Evolutionary conservation across 352 stramenopile species (phyloP), one percentile per base, ranked within the genome.

Genomic region (Phytophthora citricola): DNA sequence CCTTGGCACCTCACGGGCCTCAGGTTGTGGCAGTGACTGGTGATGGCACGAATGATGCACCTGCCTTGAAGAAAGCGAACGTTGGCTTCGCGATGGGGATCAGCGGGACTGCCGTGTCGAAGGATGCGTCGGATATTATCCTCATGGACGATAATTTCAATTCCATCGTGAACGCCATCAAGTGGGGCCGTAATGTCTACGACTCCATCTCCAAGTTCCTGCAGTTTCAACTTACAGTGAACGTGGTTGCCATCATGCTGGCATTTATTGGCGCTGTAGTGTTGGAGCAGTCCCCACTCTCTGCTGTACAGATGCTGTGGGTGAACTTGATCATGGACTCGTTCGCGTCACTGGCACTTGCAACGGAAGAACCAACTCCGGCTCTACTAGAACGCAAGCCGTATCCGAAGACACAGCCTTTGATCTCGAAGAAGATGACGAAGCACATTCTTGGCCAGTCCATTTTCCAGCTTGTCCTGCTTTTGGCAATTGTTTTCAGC

Each of bases 261-360:
- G 94, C 92, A 6, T 97, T 98, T 60, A 55, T 98, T n/a, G 90
- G 85, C 11, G 87, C 91, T 11, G 70, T 85, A 10, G 58, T 73
- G 11, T 57, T 87, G 17, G 71, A 87, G 36, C 76, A 87, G 51
- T 88, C 83, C 24, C 92, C 92, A 8, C 70, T 99, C 12, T 97
- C 91, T 29, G 91, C 94, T 31, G 91, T 98, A 2, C 96, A 98
- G 81, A 97, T 99, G 91, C 67, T 99, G 20, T 99, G 95, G 95
- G 91, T 99, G 27, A 98, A 99, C 73, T 77, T 99, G 39, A 98
- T 98, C 73, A 98, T 98, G 94, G 95, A 98, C 77, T 98, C 93
- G 22, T 96, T 98, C 66, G 95, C 93, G 10, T 95, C 95, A 20
- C 72, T 98, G n/a, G 94, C 95, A 24, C 79, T 99, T 15, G 95